phyloP scores from a whole-genome alignment of 441 rosid species.

The Daphne laureola region DNA sequence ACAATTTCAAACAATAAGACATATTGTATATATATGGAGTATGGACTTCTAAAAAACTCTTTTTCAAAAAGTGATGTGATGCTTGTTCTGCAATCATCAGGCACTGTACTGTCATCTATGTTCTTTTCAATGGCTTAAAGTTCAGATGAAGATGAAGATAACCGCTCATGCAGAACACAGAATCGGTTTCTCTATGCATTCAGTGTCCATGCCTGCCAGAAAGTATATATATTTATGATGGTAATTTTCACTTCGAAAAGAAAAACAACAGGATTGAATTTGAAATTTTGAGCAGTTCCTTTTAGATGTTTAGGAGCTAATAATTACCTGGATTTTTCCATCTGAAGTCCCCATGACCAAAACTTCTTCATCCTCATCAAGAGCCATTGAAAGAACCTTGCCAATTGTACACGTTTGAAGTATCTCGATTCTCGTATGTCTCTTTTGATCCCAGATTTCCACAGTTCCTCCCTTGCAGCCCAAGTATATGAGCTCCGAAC shows the following conservation, averaged over 20 bases:
- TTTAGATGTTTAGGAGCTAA: neutral
- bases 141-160: no score
- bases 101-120: no score
- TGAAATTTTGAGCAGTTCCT: neutral
- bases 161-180: neutral
- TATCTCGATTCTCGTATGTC: constrained; percentile 35
- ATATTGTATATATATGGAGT: no score
- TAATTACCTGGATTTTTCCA: constrained; percentile 53
- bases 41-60: no score
- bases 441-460: constrained; percentile 65
- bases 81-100: no score
- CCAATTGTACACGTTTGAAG: constrained; percentile 33
- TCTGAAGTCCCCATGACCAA: constrained; percentile 60
- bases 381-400: constrained; percentile 43
- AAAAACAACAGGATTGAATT: neutral
- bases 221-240: neutral
- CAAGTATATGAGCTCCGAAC: constrained; percentile 57
- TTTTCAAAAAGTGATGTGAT: no score
- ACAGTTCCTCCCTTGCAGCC: constrained; percentile 60
- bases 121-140: no score
- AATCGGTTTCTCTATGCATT: constrained; percentile 24
- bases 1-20: neutral
- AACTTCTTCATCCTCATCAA: constrained; percentile 47
- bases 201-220: constrained; percentile 65
- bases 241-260: neutral